Evolutionary conservation across 2,329 filamentous ascomycete species (phyloP), one percentile per base, ranked within the genome.

Genomic region (Nemania abortiva): DNA sequence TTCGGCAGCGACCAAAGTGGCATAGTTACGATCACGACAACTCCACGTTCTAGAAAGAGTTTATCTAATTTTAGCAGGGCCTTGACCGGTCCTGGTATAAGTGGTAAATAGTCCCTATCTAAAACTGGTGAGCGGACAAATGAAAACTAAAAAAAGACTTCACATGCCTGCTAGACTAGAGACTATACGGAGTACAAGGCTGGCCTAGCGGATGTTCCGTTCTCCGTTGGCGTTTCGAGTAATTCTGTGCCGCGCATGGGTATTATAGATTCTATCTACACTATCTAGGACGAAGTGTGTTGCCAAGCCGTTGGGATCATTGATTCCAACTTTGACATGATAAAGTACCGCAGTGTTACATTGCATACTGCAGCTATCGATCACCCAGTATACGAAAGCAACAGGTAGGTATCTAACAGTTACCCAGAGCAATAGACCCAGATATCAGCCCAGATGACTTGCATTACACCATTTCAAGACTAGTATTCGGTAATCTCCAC

Each of bases 21-120:
- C 49, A 7, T 52, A 52, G 49, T 52, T 52, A 29, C n/a, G 13
- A 47, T 47, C 18, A n/a, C 18, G 47, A 50, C 47, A 50, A 50
- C 20, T 52, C 52, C 27, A 54, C 34, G 42, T 31, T 24, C 54
- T 37, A 47, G 56, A 62, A 65, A 29, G 18, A 52, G 42, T 27
- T 58, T 34, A n/a, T 58, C 66, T 69, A 69, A 69, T 58, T 69
- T 42, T 69, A 69, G 66, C n/a, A 56, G 39, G 29, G 18, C n/a
- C 6, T 24, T 61, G 52, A 15, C 34, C 52, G 34, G 29, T 61
- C 52, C 34, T 31, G 45, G 56, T n/a, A 59, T 63, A 49, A 45
- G 49, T 52, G 7, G 22, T 13, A 52, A 20, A 47, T 47, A n/a
- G 42, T 47, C 42, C 42, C 42, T 47, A 47, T 47, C 42, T 39